phyloP scores from a whole-genome alignment of 2,329 filamentous ascomycete species.

The Curvularia lunata region DNA sequence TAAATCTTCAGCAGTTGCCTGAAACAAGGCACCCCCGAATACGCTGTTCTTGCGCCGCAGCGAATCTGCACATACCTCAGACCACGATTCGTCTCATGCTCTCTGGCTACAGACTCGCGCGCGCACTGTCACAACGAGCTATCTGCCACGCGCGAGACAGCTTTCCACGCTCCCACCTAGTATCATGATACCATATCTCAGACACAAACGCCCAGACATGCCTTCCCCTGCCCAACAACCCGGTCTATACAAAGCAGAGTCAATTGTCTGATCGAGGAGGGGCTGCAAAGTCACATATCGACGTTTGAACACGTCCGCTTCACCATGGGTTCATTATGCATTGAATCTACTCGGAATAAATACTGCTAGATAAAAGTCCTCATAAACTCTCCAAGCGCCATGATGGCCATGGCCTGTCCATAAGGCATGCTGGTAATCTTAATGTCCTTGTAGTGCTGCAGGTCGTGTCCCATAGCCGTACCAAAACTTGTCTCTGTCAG shows the following conservation, averaged over 20 bases:
- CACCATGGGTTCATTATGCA: not conserved
- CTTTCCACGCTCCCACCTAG: too few species aligned
- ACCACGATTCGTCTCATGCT: not conserved
- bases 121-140: not conserved
- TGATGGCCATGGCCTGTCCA: constrained; percentile 83
- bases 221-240: not conserved
- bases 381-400: constrained; percentile 77
- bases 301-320: not conserved
- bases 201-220: not conserved
- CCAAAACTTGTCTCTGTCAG: constrained; percentile 78
- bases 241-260: not conserved
- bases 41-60: not conserved
- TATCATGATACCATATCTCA: too few species aligned
- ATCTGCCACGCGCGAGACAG: not conserved
- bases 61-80: not conserved
- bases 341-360: not conserved
- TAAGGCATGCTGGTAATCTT: constrained; percentile 82
- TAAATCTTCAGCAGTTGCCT: not conserved
- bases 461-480: constrained; percentile 74
- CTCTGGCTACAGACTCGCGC: too few species aligned
- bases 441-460: constrained; percentile 81
- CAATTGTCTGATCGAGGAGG: not conserved
- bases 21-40: not conserved
- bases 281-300: not conserved
- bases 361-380: constrained; percentile 59